phyloP scores from a whole-genome alignment of 208 protist species.

The Trypanosoma congolense region DNA sequence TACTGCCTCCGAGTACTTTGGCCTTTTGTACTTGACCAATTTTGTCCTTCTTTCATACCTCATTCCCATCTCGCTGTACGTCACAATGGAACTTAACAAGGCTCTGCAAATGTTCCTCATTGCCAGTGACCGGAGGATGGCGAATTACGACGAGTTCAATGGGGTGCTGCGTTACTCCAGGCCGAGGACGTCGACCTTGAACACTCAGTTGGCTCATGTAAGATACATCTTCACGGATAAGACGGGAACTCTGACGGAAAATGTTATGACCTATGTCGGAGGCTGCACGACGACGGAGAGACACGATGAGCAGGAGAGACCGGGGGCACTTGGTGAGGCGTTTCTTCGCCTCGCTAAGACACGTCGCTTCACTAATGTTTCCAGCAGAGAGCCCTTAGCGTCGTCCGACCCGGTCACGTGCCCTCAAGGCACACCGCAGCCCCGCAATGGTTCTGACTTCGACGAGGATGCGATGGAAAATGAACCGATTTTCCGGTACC shows the following conservation, averaged over 20 bases:
- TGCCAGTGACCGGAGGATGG: constrained; percentile 64
- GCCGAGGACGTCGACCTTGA: constrained; percentile 83
- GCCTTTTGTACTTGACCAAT: constrained; percentile 74
- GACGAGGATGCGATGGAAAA: constrained; percentile 38
- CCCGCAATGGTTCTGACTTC: constrained; percentile 10
- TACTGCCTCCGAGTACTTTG: constrained; percentile 38
- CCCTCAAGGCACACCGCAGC: not conserved
- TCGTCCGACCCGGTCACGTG: not conserved
- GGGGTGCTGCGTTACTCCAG: constrained; percentile 42
- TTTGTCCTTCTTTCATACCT: constrained; percentile 83
- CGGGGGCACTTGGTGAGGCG: constrained; percentile 49
- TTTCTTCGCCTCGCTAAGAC: constrained; percentile 25
- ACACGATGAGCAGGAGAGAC: constrained; percentile 54
- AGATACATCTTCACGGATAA: constrained; percentile 91
- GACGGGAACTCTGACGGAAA: constrained; percentile 88
- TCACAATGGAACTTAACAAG: constrained; percentile 85
- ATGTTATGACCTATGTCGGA: constrained; percentile 82
- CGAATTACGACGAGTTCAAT: constrained; percentile 58
- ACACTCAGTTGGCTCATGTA: constrained; percentile 78
- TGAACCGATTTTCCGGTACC: constrained; percentile 52
- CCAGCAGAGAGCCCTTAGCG: not conserved
- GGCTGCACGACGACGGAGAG: constrained; percentile 35
- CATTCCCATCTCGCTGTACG: constrained; percentile 87
- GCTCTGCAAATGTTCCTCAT: constrained; percentile 82
- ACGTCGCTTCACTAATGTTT: not conserved